Evolutionary conservation across 139 green algal species (phyloP).

Genomic region (Dunaliella primolecta): DNA sequence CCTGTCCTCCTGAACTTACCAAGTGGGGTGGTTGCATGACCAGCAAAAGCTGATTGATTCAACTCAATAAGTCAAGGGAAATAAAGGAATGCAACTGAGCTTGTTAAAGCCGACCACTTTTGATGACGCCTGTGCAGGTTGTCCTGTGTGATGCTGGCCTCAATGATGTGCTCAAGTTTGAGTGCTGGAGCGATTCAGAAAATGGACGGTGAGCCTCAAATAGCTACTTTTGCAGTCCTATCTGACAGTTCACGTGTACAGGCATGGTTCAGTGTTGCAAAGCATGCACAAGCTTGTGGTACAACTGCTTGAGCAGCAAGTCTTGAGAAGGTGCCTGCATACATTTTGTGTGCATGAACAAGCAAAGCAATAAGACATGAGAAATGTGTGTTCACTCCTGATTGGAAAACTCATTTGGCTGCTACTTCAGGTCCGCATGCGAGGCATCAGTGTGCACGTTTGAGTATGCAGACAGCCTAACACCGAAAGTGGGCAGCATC

Average conservation of each 20-base stretch:
- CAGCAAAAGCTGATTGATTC: not conserved
- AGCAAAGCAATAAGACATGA: too few species aligned
- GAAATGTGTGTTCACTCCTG: too few species aligned
- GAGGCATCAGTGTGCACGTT: not conserved
- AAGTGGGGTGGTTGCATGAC: not conserved
- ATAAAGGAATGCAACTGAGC: not conserved
- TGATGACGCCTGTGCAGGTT: not conserved
- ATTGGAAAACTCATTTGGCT: too few species aligned
- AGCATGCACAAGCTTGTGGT: too few species aligned
- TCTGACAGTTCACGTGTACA: not conserved
- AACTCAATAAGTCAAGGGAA: not conserved
- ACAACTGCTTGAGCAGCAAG: too few species aligned
- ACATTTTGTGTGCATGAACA: too few species aligned
- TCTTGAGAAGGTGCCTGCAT: too few species aligned
- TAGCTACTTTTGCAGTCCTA: not conserved
- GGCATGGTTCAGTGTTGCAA: too few species aligned
- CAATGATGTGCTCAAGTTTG: slow-evolving; percentile 11
- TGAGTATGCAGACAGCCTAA: not conserved
- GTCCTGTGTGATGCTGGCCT: slow-evolving; percentile 7
- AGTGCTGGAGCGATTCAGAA: slow-evolving; percentile 5
- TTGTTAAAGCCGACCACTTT: not conserved
- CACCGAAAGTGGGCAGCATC: not conserved
- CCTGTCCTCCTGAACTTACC: not conserved
- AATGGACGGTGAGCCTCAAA: not conserved
- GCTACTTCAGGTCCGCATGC: not conserved